Evolutionary conservation across 805 yeast genomes (phyloP).

Genomic region (Starmera quercuum): DNA sequence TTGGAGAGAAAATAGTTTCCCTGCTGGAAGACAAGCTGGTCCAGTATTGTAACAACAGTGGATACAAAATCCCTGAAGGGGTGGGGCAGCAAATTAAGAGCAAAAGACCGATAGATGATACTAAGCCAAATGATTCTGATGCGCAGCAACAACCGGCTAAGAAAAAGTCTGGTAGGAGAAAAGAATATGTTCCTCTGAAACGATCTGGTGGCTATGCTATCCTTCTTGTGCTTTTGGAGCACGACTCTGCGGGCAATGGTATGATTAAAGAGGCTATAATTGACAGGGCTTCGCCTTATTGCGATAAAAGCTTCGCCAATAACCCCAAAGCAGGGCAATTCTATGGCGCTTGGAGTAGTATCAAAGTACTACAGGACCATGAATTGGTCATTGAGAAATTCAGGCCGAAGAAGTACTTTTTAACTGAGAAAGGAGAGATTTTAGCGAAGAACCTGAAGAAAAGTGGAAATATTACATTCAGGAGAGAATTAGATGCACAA

Average conservation of each 20-base stretch:
- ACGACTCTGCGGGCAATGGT: constrained; percentile 46
- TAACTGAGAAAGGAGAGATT: constrained; percentile 64
- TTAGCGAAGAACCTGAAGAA: constrained; percentile 50
- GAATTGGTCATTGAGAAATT: constrained; percentile 51
- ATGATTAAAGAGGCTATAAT: constrained; percentile 55
- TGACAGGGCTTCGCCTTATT: constrained; percentile 42
- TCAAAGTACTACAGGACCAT: constrained; percentile 53
- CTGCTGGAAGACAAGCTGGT: constrained; percentile 38
- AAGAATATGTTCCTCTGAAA: constrained; percentile 59
- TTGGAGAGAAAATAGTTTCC: constrained; percentile 66
- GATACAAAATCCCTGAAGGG: constrained; percentile 35
- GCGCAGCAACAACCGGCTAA: constrained; percentile 10
- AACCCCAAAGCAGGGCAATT: constrained; percentile 56
- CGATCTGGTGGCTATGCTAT: constrained; percentile 86
- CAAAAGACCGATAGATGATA: constrained; percentile 8
- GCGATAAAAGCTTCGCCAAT: constrained; percentile 48
- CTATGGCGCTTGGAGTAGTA: constrained; percentile 71
- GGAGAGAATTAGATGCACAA: constrained; percentile 16
- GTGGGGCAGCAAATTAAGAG: constrained; percentile 9
- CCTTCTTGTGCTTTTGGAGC: constrained; percentile 45
- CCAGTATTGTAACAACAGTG: constrained; percentile 50
- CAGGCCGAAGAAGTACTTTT: constrained; percentile 48
- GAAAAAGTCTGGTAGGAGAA: constrained; percentile 17
- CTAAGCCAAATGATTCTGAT: constrained; percentile 2
- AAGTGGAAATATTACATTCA: constrained; percentile 32